These are phyloP conservation scores for Pyronema omphalodes DNA, from an alignment of 495 filamentous ascomycete genomes.

Conservation along the genomic window DNA sequence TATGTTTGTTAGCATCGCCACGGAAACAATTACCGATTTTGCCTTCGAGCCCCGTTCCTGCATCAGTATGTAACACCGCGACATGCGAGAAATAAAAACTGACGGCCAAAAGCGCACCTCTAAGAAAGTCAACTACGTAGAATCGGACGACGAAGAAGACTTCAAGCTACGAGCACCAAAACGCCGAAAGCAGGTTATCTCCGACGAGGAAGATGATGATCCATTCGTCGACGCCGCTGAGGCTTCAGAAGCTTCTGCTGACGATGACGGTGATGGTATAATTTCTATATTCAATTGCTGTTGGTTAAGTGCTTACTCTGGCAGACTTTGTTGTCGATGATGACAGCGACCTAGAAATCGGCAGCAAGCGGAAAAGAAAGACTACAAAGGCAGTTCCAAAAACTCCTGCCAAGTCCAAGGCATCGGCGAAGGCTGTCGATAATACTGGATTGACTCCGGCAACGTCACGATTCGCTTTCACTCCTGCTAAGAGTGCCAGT, in stretches of 20 bases:
- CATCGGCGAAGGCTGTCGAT: constrained; percentile 28
- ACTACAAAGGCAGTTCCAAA: not conserved
- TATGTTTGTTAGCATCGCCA: not conserved
- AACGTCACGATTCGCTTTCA: constrained; percentile 37
- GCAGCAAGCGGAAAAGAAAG: constrained; percentile 29
- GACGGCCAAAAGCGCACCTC: constrained; percentile 7
- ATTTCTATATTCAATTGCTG: constrained; percentile 8
- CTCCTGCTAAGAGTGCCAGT: constrained; percentile 72
- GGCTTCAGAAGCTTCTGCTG: constrained; percentile 39
- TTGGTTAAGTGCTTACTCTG: constrained; percentile 71
- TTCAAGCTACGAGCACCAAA: constrained; percentile 25
- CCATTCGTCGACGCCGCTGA: not conserved
- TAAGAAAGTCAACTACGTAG: constrained; percentile 44
- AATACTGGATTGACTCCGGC: constrained; percentile 39
- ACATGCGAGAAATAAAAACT: not conserved
- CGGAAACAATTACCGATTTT: constrained; percentile 4
- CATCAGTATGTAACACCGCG: constrained; percentile 2
- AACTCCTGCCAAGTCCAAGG: constrained; percentile 34
- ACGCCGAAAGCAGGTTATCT: constrained; percentile 24
- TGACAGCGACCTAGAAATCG: constrained; percentile 52
- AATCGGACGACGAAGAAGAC: constrained; percentile 44
- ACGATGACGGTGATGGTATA: constrained; percentile 37
- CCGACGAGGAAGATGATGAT: constrained; percentile 41
- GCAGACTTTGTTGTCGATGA: constrained; percentile 26
- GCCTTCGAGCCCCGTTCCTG: constrained; percentile 11